A percentile compares a stretch with the other conserved stretches of the same genome.
Conservation (phyloP, 805 yeast genomes). For the Suhomyces vadensis region DNA sequence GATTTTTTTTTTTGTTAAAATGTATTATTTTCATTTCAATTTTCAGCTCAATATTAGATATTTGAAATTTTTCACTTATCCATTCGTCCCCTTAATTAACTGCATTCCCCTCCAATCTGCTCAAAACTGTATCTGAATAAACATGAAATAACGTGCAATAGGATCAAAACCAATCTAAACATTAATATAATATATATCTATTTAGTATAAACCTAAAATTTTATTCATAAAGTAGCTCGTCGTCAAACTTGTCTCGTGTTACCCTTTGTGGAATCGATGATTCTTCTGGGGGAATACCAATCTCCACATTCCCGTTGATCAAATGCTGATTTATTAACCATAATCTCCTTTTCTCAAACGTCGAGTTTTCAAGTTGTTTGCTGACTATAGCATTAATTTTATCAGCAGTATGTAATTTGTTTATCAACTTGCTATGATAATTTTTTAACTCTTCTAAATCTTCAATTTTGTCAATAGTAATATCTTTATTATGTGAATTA, state of each 20-base stretch:
- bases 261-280: constrained; percentile 15
- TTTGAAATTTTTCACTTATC: not conserved
- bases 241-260: constrained; percentile 18
- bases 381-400: constrained; percentile 41
- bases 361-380: constrained; percentile 24
- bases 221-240: constrained; percentile 13
- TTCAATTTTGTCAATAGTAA: constrained; percentile 11
- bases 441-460: constrained; percentile 20
- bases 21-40: not conserved
- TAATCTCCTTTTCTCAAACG: constrained; percentile 35
- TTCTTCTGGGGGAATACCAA: constrained; percentile 34
- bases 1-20: not conserved
- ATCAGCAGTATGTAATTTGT: constrained; percentile 37
- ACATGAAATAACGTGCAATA: too few relatives aligned
- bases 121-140: too few relatives aligned
- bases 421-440: constrained; percentile 28
- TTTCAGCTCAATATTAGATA: too few relatives aligned
- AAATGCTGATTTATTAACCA: constrained; percentile 46
- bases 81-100: not conserved
- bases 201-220: not conserved
- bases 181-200: too few relatives aligned
- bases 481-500: not conserved
- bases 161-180: too few relatives aligned
- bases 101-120: too few relatives aligned
- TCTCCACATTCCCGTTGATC: constrained; percentile 41